phyloP scores from a whole-genome alignment of 1,139 yeast genomes.

The Blastobotrys ciferrii region DNA sequence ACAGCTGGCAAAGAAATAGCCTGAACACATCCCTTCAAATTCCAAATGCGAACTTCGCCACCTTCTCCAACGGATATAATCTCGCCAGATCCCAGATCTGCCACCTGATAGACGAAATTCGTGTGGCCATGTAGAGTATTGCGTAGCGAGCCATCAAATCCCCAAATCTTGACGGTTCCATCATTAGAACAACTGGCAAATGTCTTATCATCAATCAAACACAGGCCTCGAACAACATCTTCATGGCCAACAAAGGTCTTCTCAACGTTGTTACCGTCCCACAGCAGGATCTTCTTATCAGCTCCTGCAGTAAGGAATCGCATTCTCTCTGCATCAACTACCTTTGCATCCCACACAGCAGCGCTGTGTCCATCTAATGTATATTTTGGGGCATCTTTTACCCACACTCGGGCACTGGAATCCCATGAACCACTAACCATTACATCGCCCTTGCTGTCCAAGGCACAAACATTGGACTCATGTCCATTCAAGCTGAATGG shows the following conservation, averaged over 20 bases:
- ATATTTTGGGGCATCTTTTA: conserved; percentile 33
- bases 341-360: conserved; percentile 85
- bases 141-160: conserved; percentile 46
- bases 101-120: conserved; percentile 78
- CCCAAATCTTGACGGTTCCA: conserved; percentile 67
- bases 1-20: conserved; percentile 81
- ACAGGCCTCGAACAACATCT: conserved; percentile 79
- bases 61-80: conserved; percentile 85
- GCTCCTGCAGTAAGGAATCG: conserved; percentile 73
- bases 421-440: conserved; percentile 92
- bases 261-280: conserved; percentile 53
- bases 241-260: conserved; percentile 58
- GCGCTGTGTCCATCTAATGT: conserved; percentile 70
- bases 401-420: conserved; percentile 41
- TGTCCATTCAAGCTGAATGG: conserved; percentile 62
- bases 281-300: conserved; percentile 68
- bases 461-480: conserved; percentile 70
- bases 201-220: conserved; percentile 49
- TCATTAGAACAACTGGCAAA: conserved; percentile 88
- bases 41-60: conserved; percentile 79
- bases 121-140: conserved; percentile 49
- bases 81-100: conserved; percentile 56
- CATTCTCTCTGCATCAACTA: conserved; percentile 29
- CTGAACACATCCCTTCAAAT: conserved; percentile 50
- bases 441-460: conserved; percentile 46